These are phyloP conservation scores for Mitragyna speciosa DNA, from an alignment of 257 asterid genomes.

Conservation along the genomic window DNA sequence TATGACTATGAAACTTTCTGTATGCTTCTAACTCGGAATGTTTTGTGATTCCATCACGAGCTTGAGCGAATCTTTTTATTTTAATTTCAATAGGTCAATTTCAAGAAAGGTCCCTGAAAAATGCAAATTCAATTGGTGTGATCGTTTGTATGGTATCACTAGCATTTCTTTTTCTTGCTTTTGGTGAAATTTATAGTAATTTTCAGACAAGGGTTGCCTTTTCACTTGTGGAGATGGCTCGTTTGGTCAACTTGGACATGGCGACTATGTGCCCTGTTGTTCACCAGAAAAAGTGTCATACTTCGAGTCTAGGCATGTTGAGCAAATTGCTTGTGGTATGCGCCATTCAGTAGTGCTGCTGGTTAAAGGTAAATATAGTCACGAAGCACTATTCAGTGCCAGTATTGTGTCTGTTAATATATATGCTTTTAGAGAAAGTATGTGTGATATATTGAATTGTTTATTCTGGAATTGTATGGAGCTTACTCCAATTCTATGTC, in stretches of 20 bases:
- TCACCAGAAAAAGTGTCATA: conserved; percentile 48
- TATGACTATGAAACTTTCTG: not conserved
- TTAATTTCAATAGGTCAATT: too few species aligned
- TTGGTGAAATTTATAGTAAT: not conserved
- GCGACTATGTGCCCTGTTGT: conserved; percentile 32
- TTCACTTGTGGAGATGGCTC: conserved; percentile 95
- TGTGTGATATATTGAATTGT: not conserved
- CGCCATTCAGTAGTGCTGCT: conserved; percentile 79
- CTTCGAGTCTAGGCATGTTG: conserved; percentile 47
- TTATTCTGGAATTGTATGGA: not conserved
- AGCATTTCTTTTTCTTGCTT: not conserved
- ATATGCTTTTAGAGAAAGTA: not conserved
- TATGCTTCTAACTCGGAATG: not conserved
- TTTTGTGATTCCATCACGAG: not conserved
- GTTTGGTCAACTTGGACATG: conserved; percentile 43
- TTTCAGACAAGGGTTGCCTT: conserved; percentile 58
- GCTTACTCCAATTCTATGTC: not conserved
- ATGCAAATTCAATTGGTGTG: not conserved
- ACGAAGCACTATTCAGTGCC: not conserved
- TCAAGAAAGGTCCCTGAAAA: not conserved
- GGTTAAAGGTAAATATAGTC: conserved; percentile 54
- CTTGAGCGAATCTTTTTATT: not conserved
- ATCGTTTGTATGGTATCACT: not conserved
- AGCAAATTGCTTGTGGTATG: conserved; percentile 90
- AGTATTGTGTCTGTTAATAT: conserved; percentile 4